Base-by-base conservation (phyloP, 345 rosid species). In the Salix caprea region DNA sequence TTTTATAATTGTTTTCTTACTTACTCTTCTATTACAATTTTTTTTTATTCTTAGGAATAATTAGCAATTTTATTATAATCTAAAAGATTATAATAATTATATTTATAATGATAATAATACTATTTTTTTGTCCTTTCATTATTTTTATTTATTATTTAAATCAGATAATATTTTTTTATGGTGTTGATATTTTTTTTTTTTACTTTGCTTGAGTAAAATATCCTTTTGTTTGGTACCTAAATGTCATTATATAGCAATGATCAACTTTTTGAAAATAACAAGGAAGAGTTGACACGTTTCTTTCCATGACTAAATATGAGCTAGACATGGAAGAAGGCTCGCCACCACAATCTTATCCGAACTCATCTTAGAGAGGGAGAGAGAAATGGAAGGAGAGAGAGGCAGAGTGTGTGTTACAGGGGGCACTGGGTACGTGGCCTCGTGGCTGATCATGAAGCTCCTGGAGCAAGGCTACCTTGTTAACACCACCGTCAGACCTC, bases 381-480 rank as follows among this genome's bases (percentile, higher is more conserved):
- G 12, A 62, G 66, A 18, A 23, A 80, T 68, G 58, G 74, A 82
- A 62, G 76, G 42, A 19, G 42, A 30, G 1, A 54, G 30, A 8
- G 79, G 79, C 1, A 52, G n/a, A 12, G 78, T 73, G 7, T 84
- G 84, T 7, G 84, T 84, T 1, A 84, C 86, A 5, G 86, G 84
- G 1, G 84, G 80, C 8, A 69, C 80, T 13, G 84, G 87, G 1
- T 81, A 48, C 44, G 14, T 81, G 12, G 82, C 80, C 3, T 76
- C 84, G 24, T 84, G 84, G 82, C 18, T 76, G 73, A 64, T 84
- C 74, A 79, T 50, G 84, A 76, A 71, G 72, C 84, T 84, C 62
- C 82, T 84, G 1, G 67, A 74, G 28, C 79, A 64, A 23, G 88
- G 87, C 44, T 82, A 83, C 76, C 73, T 76, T 7, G 86, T 83